Base-by-base conservation (phyloP, 2,329 filamentous ascomycete genomes). In the Mycosphaerelloides madeirae region DNA sequence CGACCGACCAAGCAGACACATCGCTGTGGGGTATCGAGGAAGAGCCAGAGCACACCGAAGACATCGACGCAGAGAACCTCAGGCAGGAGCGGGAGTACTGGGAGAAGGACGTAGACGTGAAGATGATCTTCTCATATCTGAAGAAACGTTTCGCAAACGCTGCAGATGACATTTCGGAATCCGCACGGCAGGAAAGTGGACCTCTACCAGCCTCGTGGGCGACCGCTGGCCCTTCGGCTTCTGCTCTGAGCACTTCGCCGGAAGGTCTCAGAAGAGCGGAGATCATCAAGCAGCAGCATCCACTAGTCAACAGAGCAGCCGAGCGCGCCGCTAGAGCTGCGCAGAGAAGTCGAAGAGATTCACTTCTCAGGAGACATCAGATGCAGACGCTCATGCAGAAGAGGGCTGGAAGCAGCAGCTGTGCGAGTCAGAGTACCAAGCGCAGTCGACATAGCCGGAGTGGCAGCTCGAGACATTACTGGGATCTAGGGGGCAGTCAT, bases 61-160 rank as follows among this genome's bases (percentile, higher is more conserved):
- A 46, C 8, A 53, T 53, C 11, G 52, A 61, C 39, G 45, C 53
- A 42, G 25, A 53, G 44, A 33, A 46, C 44, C 33, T 54, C 45
- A 61, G 53, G 60, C 65, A 68, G 36, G 78, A 81, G 46, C 72
- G 72, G 16, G 86, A 93, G 29, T 93, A 95, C 61, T 98, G 93
- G 93, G 90, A 97, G 67, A 83, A 84, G 48, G 87, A 95, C 42
- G 77, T 97, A 4, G 90, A 97, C 60, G 80, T 96, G 53, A 86
- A 85, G 62, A 85, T 95, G 64, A 86, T 97, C 28, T 97, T 97
- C 71, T 81, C 83, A 38, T 97, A 93, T 62, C 76, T 95, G 22
- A 80, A 83, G 46, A 85, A 80, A 14, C 82, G 87, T 47, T 91
- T 95, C 65, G 74, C 80, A 46, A 44, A 62, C 38, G 59, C 62